These are phyloP conservation scores for Kwoniella bestiolae DNA, from an alignment of 768 basidiomycete species.

Conservation along the genomic window DNA sequence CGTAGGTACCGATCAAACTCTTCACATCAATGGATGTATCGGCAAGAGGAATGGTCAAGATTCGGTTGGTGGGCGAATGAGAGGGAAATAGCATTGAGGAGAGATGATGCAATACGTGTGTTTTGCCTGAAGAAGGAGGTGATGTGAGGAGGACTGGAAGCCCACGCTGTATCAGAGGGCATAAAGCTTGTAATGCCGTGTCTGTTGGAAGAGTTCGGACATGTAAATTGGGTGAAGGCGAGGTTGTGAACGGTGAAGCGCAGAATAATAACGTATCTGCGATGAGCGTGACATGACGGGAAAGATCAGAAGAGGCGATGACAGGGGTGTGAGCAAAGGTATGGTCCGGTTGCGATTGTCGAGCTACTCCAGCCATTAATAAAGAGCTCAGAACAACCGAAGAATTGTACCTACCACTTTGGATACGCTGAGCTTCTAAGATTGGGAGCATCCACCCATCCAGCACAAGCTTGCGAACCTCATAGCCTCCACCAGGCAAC, in stretches of 20 bases:
- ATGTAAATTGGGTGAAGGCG: slow-evolving; percentile 40
- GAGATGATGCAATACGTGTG: slow-evolving; percentile 75
- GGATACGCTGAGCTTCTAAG: slow-evolving; percentile 69
- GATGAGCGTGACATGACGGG: slow-evolving; percentile 46
- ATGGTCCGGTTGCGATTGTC: not conserved
- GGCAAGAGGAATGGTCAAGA: slow-evolving; percentile 85
- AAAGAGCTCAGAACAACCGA: slow-evolving; percentile 59
- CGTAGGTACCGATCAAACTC: slow-evolving; percentile 87
- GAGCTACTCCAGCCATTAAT: slow-evolving; percentile 14
- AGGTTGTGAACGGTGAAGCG: slow-evolving; percentile 22
- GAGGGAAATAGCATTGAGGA: slow-evolving; percentile 68
- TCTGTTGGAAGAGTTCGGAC: slow-evolving; percentile 70
- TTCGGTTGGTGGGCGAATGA: slow-evolving; percentile 64
- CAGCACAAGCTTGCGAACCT: slow-evolving; percentile 54
- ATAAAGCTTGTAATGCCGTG: slow-evolving; percentile 67
- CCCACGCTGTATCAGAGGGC: slow-evolving; percentile 68
- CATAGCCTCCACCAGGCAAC: slow-evolving; percentile 18
- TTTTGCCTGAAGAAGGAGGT: slow-evolving; percentile 85
- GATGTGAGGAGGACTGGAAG: slow-evolving; percentile 83
- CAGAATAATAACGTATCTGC: slow-evolving; percentile 59
- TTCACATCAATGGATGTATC: slow-evolving; percentile 95
- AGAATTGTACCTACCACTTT: slow-evolving; percentile 55
- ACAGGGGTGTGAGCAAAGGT: slow-evolving; percentile 61
- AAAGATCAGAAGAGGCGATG: slow-evolving; percentile 61
- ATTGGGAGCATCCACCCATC: slow-evolving; percentile 85